These are phyloP conservation scores for Phialophora expanda DNA, from an alignment of 2,329 filamentous ascomycete species.

Conservation along the genomic window DNA sequence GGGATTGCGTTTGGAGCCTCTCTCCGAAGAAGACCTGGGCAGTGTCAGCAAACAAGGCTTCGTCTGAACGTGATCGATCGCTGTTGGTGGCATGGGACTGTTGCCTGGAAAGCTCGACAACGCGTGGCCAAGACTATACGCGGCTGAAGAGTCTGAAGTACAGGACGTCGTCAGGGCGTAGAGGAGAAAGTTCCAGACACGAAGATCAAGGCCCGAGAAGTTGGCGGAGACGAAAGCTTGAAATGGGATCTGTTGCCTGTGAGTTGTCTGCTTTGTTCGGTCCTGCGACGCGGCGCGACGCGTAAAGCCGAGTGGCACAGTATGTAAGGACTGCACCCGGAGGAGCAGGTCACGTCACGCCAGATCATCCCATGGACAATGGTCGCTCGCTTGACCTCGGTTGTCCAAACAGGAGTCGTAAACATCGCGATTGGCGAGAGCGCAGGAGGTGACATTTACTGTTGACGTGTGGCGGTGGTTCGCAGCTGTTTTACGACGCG, in stretches of 20 bases:
- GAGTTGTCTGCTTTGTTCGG: not conserved
- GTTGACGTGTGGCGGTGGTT: not conserved
- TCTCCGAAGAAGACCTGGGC: too few species aligned
- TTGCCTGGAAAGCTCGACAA: too few species aligned
- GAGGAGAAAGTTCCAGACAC: too few species aligned
- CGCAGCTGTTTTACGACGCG: slow-evolving; percentile 16
- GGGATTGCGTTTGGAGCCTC: too few species aligned
- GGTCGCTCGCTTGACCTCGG: not conserved
- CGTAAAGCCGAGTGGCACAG: not conserved
- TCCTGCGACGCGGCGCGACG: not conserved
- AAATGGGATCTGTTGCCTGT: not conserved
- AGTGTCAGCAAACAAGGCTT: too few species aligned
- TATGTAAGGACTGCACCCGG: too few species aligned
- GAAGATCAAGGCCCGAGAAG: not conserved
- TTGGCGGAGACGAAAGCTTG: not conserved
- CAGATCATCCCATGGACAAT: not conserved
- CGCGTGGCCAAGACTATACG: too few species aligned
- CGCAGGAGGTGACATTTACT: not conserved
- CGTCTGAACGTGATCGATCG: too few species aligned
- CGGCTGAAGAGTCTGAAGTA: too few species aligned
- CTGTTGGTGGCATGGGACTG: too few species aligned
- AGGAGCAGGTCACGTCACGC: too few species aligned
- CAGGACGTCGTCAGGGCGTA: too few species aligned
- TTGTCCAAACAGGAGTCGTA: not conserved
- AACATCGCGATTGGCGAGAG: not conserved